Base-by-base conservation (phyloP, 225 moss, liverwort and hornwort species). In the Sphagnum tenellum region DNA sequence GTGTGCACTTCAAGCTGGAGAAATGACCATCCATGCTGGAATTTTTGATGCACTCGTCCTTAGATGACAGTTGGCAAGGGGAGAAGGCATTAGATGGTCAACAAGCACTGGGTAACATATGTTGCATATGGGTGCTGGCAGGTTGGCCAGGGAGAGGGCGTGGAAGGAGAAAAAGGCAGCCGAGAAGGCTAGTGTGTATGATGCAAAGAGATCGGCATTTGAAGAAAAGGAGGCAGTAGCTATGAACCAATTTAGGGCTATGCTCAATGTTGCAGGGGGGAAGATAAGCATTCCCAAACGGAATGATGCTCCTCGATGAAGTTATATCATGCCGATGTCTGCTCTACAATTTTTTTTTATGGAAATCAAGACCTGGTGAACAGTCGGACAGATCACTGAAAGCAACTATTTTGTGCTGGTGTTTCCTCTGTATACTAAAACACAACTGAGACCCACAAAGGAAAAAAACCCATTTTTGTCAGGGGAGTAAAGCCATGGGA, bases 151-250 rank as follows among this genome's bases (percentile, higher is more conserved):
- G 64, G 93, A 94, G 67, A 86, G 74, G 69, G 86, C 86, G 46
- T 81, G 90, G 71, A 79, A 68, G 65, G 90, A 90, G 64, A 90
- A 82, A 68, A 84, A 84, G 74, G 73, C 88, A 48, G 68, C 79
- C 56, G 86, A 82, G 5, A 88, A 81, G 73, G 56, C 80, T 64
- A 87, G 88, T 70, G 76, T 65, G 7, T 82, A 71, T 62, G 81
- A 74, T 72, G 88, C 88, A 75, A 94, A 90, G 65, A 72, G 58
- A 12, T 74, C 82, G 9, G 86, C 77, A 13, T 88, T 86, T 72
- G 86, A 90, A 71, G 90, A 89, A 67, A 81, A 68, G 71, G 93
- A 94, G 76, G 79, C 82, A 60, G 93, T 89, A 74, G 86, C 93
- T 11, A 94, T 94, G 93, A 80, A 67, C 63, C 93, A 90, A 70